Evolutionary conservation across 768 basidiomycete species (phyloP), one percentile per base, ranked within the genome.

Genomic region (Ephemerocybe angulata): DNA sequence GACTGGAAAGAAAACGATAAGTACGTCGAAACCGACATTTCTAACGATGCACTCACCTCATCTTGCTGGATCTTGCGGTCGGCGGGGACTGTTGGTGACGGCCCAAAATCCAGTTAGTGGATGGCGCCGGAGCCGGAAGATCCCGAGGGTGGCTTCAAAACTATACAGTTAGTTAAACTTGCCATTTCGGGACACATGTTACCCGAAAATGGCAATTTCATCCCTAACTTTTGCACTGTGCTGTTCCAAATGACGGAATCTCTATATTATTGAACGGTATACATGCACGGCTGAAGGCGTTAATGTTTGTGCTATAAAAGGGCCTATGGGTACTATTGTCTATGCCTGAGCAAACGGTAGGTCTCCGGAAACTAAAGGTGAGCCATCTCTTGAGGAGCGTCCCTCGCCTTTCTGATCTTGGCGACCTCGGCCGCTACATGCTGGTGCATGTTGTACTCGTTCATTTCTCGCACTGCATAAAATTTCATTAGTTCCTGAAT

Each of bases 21-120:
- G 38, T 61, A 56, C 60, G 50, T 54, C 28, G 13, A 43, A 48
- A 50, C 48, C 31, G 42, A 28, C 46, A 46, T 4, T 44, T 40
- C 38, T 25, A 42, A 27, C 48, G 47, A 29, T 56, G 56, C 49
- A 74, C 79, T 66, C 66, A 85, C 84, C 84, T 85, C 85, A 86
- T 86, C 76, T 80, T 78, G 76, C 72, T 58, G 71, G 65, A 70
- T 71, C 72, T 75, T 72, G 73, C 74, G 68, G 73, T 65, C 61
- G 64, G 60, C 68, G 71, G 65, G 65, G n/a, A 59, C 60, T 65
- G 67, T 52, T 68, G 67, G 37, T 59, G 68, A 66, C 69, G 52
- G 50, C 57, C 58, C 52, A 62, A 68, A 62, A 66, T 70, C 69
- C 63, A 54, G 54, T 55, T 52, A 46, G 46, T 50, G 42, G 25